Evolutionary conservation across 805 yeast genomes (phyloP), one percentile per base, ranked within the genome.

Genomic region (Starmerella stellata): DNA sequence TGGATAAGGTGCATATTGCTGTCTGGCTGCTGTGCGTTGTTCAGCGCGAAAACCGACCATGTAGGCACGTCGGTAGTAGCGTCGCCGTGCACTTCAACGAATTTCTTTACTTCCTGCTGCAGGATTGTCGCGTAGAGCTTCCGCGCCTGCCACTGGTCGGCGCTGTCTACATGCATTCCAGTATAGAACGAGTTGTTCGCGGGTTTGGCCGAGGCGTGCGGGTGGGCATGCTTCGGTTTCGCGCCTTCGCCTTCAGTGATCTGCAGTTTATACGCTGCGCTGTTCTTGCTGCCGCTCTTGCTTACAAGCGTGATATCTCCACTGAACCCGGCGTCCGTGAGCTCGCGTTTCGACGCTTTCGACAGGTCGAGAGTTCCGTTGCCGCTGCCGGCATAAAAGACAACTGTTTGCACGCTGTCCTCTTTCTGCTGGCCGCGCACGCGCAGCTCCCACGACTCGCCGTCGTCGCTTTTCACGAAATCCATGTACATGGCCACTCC

Each of bases 1-100:
- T 87, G 95, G 21, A 83, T 59, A 42, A 70, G 69, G 54, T 87
- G 95, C 41, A 80, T 53, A 52, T 81, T 81, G 1, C 95, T 95
- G 44, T 59, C 71, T 46, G 72, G 74, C 19, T 60, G 55, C 33
- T 72, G 68, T 14, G 72, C 44, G 52, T 80, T 74, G 48, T 79
- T 65, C 31, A 82, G 44, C 4, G 71, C 58, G 36, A 72, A 69
- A 4, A 64, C 49, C 17, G 51, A 51, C 50, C 53, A 51, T 9
- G 72, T 63, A 3, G 73, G 65, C 18, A 49, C 34, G 16, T 66
- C 61, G 16, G 54, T 43, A 9, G 54, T 47, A 7, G 57, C 52
- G 2, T 51, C 55, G 18, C 55, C 54, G 40, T 53, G 52, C 5
- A 41, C 47, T 19, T 58, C 60, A 21, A 62, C 48, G 21, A 75